These are phyloP conservation scores for Agaricus subrufescens DNA, from an alignment of 768 basidiomycete species.

Conservation along the genomic window DNA sequence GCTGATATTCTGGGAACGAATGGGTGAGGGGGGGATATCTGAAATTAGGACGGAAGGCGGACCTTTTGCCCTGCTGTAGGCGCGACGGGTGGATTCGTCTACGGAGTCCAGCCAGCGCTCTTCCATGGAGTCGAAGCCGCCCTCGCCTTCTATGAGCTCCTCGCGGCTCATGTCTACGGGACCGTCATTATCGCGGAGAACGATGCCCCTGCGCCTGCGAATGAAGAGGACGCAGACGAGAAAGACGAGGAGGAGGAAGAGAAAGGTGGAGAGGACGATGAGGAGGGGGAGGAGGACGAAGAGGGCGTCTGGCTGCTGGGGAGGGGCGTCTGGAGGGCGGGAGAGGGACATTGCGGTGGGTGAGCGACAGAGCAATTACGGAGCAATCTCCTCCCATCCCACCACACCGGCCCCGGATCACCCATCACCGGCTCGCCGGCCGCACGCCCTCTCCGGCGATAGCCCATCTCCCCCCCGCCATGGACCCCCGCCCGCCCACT, in stretches of 20 bases:
- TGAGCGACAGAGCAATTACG: neutral
- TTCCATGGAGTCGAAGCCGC: conserved; percentile 91
- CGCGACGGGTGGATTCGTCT: conserved; percentile 56
- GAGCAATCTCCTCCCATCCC: neutral
- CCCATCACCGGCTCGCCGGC: neutral
- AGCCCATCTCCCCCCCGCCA: conserved; percentile 17
- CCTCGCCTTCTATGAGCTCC: conserved; percentile 86
- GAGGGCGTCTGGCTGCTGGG: conserved; percentile 55
- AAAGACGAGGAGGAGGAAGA: conserved; percentile 90
- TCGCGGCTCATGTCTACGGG: conserved; percentile 92
- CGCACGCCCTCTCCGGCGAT: neutral
- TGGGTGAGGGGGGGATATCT: conserved; percentile 1
- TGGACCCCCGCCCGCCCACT: conserved; percentile 49
- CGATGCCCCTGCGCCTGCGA: conserved; percentile 70
- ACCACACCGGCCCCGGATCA: neutral
- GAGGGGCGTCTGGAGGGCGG: conserved; percentile 20
- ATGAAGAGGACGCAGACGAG: conserved; percentile 86
- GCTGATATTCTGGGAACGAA: conserved; percentile 58
- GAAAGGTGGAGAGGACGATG: conserved; percentile 88
- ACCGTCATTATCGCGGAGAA: conserved; percentile 81
- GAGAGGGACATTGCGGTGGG: conserved; percentile 3
- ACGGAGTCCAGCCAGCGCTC: conserved; percentile 88
- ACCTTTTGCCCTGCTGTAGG: conserved; percentile 90
- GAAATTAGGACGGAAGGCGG: conserved; percentile 20
- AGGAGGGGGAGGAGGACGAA: conserved; percentile 90